Conservation (phyloP, 306 rosid genomes). For the Dicorynia guianensis region DNA sequence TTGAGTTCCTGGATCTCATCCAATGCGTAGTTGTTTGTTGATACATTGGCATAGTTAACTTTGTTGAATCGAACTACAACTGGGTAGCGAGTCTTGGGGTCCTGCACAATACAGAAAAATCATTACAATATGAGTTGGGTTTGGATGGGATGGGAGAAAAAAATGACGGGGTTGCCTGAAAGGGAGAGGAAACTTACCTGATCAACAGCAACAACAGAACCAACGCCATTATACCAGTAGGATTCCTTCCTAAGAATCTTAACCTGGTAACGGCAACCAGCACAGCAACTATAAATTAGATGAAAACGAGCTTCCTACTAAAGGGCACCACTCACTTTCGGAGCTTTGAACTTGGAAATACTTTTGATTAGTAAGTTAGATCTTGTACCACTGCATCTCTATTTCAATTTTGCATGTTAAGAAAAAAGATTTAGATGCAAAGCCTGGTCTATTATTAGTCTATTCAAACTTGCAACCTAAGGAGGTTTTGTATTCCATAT, state of each 20-base stretch:
- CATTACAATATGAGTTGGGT: slow-evolving; percentile 2
- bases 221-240: slow-evolving; percentile 80
- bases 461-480: too few species aligned
- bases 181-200: slow-evolving; percentile 55
- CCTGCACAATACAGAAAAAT: slow-evolving; percentile 52
- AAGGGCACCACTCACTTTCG: neutral
- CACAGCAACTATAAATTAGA: slow-evolving; percentile 19
- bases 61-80: slow-evolving; percentile 88
- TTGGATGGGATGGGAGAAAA: neutral
- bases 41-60: slow-evolving; percentile 86
- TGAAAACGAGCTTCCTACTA: slow-evolving; percentile 3
- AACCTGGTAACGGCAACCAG: slow-evolving; percentile 57
- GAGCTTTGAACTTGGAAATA: slow-evolving; percentile 12
- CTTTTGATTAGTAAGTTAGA: too few species aligned
- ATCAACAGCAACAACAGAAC: slow-evolving; percentile 88
- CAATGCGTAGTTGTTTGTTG: slow-evolving; percentile 91
- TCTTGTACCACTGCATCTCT: too few species aligned
- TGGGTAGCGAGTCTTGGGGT: slow-evolving; percentile 82
- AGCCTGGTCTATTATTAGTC: too few species aligned
- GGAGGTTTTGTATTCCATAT: too few species aligned
- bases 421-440: too few species aligned
- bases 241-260: slow-evolving; percentile 89
- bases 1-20: slow-evolving; percentile 78
- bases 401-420: too few species aligned
- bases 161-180: neutral